These are phyloP conservation scores for Colletotrichum eleusines DNA, from an alignment of 2,329 filamentous ascomycete genomes.

Conservation along the genomic window DNA sequence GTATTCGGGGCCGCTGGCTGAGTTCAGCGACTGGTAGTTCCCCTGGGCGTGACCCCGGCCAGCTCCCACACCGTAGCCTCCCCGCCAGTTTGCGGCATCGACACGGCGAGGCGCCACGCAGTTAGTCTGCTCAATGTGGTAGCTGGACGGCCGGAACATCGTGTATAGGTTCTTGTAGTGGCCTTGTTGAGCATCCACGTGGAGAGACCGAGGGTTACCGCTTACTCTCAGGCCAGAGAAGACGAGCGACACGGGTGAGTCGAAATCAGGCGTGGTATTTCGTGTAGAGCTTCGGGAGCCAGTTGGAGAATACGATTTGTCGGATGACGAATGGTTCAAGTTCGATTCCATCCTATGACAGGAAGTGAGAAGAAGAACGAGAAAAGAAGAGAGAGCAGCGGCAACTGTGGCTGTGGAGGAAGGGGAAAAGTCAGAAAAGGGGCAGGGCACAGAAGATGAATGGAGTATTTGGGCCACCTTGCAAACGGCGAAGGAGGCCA, in stretches of 20 bases:
- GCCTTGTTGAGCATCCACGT: slow-evolving; percentile 10
- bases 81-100: slow-evolving; percentile 34
- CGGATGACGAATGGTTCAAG: slow-evolving; percentile 29
- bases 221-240: slow-evolving; percentile 7
- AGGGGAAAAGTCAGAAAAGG: background rate
- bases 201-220: slow-evolving; percentile 4
- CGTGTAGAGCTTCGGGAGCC: slow-evolving; percentile 33
- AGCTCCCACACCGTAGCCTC: slow-evolving; percentile 3
- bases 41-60: slow-evolving; percentile 55
- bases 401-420: background rate
- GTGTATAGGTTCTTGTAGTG: slow-evolving; percentile 8
- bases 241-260: background rate
- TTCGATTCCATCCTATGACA: slow-evolving; percentile 32
- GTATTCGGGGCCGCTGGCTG: slow-evolving; percentile 20
- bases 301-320: slow-evolving; percentile 34
- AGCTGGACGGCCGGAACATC: slow-evolving; percentile 14
- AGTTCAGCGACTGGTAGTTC: slow-evolving; percentile 50
- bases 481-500: slow-evolving; percentile 37
- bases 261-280: slow-evolving; percentile 36
- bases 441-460: slow-evolving; percentile 19
- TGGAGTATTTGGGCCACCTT: slow-evolving; percentile 14
- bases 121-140: slow-evolving; percentile 20
- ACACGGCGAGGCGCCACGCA: slow-evolving; percentile 14
- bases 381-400: background rate
- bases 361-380: background rate